Evolutionary conservation across 1,284 basidiomycete species (phyloP).

Genomic region (Ceratobasidium theobromae): DNA sequence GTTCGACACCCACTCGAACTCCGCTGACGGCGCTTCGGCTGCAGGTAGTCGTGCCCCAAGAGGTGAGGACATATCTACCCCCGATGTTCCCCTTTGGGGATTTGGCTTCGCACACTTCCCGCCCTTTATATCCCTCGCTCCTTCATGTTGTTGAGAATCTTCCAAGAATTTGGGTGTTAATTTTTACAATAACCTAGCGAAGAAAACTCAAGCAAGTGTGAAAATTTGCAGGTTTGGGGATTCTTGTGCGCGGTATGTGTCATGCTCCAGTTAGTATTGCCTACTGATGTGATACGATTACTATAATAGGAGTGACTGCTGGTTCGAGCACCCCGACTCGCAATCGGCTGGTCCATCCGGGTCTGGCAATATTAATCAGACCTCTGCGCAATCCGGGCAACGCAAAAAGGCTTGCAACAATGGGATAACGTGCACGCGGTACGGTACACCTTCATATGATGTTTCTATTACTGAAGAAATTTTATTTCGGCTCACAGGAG

Average conservation of each 20-base stretch:
- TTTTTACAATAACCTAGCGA: too few relatives aligned
- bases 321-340: conserved; percentile 7
- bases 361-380: neutral
- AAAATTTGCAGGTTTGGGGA: conserved; percentile 7
- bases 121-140: too few relatives aligned
- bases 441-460: neutral
- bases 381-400: neutral
- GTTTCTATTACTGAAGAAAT: neutral
- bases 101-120: too few relatives aligned
- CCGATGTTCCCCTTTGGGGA: too few relatives aligned
- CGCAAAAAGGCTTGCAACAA: neutral
- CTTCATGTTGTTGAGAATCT: too few relatives aligned
- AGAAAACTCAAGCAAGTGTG: neutral
- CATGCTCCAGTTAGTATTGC: neutral
- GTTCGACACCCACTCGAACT: too few relatives aligned
- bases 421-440: conserved; percentile 8
- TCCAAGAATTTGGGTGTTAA: too few relatives aligned
- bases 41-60: too few relatives aligned
- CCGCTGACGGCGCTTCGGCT: too few relatives aligned
- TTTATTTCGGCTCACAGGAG: neutral
- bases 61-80: too few relatives aligned
- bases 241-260: conserved; percentile 8
- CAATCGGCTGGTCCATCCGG: neutral
- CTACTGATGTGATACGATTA: neutral
- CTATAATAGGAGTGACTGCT: neutral